Evolutionary conservation across 2,329 filamentous ascomycete genomes (phyloP).

Genomic region (Dothiorella sarmentorum): DNA sequence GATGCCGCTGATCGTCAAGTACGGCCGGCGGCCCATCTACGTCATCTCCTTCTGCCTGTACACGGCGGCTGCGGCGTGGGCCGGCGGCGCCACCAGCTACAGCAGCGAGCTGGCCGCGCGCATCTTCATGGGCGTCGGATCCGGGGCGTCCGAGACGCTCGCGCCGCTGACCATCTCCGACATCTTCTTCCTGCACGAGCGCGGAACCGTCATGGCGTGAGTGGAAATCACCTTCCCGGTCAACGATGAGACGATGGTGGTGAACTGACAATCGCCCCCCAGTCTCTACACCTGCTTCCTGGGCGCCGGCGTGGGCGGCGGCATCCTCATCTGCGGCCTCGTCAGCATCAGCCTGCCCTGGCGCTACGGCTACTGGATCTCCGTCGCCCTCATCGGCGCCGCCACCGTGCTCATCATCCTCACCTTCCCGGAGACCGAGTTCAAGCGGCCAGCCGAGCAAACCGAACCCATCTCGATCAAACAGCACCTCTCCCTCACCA

Average conservation of each 20-base stretch:
- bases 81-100: constrained; percentile 23
- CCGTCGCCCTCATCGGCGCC: constrained; percentile 48
- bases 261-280: not conserved
- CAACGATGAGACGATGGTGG: not conserved
- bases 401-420: constrained; percentile 50
- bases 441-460: constrained; percentile 31
- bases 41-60: constrained; percentile 26
- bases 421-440: constrained; percentile 56
- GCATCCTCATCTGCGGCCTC: constrained; percentile 37
- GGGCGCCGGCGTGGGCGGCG: constrained; percentile 27
- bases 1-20: constrained; percentile 40
- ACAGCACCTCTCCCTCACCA: not conserved
- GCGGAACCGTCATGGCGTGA: constrained; percentile 51
- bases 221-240: constrained; percentile 22
- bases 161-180: constrained; percentile 53
- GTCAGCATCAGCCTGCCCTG: constrained; percentile 50
- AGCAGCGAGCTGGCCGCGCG: constrained; percentile 41
- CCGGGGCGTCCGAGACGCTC: constrained; percentile 51
- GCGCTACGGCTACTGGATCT: constrained; percentile 53
- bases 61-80: constrained; percentile 23
- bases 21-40: constrained; percentile 36
- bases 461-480: not conserved
- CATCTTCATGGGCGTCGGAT: constrained; percentile 52
- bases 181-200: constrained; percentile 56
- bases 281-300: constrained; percentile 28